Conservation (phyloP, 345 rosid species). For the Firmiana major region DNA sequence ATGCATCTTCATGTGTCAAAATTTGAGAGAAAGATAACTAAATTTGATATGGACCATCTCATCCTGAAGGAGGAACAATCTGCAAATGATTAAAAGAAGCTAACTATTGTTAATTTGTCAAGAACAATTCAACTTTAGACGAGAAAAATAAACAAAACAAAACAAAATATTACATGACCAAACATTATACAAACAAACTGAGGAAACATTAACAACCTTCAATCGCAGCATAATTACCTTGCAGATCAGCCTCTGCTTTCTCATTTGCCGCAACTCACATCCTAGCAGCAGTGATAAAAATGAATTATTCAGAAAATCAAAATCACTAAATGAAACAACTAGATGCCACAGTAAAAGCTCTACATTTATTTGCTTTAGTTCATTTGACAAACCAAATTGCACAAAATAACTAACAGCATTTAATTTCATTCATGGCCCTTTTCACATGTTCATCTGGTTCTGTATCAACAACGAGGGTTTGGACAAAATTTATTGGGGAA, state of each 20-base stretch:
- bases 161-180: too few relatives aligned
- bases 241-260: constrained; percentile 56
- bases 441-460: constrained; percentile 74
- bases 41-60: constrained; percentile 4
- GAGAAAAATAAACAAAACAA: too few relatives aligned
- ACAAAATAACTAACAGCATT: constrained; percentile 63
- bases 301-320: not conserved
- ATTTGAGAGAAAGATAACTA: constrained; percentile 1
- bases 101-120: too few relatives aligned
- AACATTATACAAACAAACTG: too few relatives aligned
- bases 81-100: too few relatives aligned
- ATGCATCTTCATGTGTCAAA: not conserved
- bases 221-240: too few relatives aligned
- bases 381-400: too few relatives aligned
- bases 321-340: not conserved
- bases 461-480: constrained; percentile 67
- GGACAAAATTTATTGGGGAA: too few relatives aligned
- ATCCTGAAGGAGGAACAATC: constrained; percentile 68
- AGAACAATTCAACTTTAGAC: too few relatives aligned
- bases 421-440: constrained; percentile 75
- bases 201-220: too few relatives aligned
- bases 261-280: constrained; percentile 48
- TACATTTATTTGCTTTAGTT: too few relatives aligned
- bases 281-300: constrained; percentile 37
- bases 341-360: too few relatives aligned